Base-by-base conservation (phyloP, 805 yeast genomes). In the Nakazawaea ernobii region DNA sequence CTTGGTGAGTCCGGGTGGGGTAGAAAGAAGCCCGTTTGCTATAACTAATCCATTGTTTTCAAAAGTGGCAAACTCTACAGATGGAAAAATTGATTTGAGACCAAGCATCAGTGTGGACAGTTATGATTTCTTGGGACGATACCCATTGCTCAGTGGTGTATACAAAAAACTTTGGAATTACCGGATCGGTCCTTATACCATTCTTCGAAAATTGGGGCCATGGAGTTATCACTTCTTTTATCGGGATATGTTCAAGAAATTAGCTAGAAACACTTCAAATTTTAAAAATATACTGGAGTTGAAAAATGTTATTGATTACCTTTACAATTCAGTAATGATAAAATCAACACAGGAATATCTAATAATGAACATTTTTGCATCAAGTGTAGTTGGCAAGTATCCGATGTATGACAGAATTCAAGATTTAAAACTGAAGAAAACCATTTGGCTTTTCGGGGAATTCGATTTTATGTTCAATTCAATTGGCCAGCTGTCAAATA, bases 1-100 rank as follows among this genome's bases (percentile, higher is more conserved):
- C 2, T 66, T 86, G 24, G 74, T 84, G 3, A 81, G 89, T 10
- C 95, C 95, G 0, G 86, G 84, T 0, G 95, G 95, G 0, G 80
- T 86, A 15, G 95, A 87, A 55, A 69, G 87, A 39, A 79, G 78
- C 42, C 74, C 84, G 0, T 79, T 72, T 57, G 81, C 91, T 0
- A 63, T 84, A 2, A 74, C 73, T 1, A 73, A 73, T 49, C 71
- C 75, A 20, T 20, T 6, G 45, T 48, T 8, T 54, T 55, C 26
- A 42, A 52, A 13, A 11, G 29, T 7, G n/a, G 14, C 6, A 30
- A 46, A 15, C 27, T 42, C 35, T 47, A 51, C 14, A 37, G 50
- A 42, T 13, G 37, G 32, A n/a, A 40, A 35, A n/a, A 39, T 45
- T 1, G 46, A 51, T 4, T 53, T 61, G 11, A 59, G 56, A 40